Base-by-base conservation (phyloP, 2,329 filamentous ascomycete genomes). In the Sarocladium strictum region DNA sequence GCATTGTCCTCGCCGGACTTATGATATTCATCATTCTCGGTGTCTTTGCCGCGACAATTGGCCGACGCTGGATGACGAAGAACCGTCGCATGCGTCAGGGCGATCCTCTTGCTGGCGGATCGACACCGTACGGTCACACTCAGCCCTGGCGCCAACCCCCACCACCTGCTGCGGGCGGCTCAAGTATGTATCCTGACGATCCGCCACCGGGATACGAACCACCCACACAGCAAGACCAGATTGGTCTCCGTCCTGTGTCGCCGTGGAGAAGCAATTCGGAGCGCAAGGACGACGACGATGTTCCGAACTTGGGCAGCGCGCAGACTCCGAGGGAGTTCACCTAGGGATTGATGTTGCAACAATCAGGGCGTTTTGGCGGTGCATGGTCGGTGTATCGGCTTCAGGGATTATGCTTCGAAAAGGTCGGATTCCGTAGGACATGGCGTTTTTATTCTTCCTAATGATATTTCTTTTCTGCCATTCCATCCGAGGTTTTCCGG, bases 1-100 rank as follows among this genome's bases (percentile, higher is more conserved):
- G 76, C 58, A 75, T 72, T 60, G 69, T 76, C 32, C 72, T 81
- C n/a, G 70, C 74, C 9, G 75, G 70, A 23, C 63, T 80, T 29
- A 65, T 80, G 29, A 65, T 80, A 49, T 65, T 77, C 45, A 51
- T 76, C 35, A 64, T 74, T 57, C 65, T 78, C 4, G 65, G 69
- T 29, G 64, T 75, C 49, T 59, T 78, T 21, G 59, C 72, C 53
- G 63, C 71, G 43, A 68, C 66, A 53, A 62, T 68, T 43, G 63
- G 65, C 32, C 61, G 60, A 32, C 61, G 58, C 53, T 67, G 61
- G 54, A 49, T 67, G 51, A 57, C 60, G 45, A 64, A 59, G 40
- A 61, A 60, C 50, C 62, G 59, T 33, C 59, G 58, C 19, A 58
- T 55, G 54, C 38, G 32, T 27, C 53, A 41, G 11, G 27, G 27